phyloP scores from a whole-genome alignment of 768 basidiomycete species.

The Boletus patriciae region DNA sequence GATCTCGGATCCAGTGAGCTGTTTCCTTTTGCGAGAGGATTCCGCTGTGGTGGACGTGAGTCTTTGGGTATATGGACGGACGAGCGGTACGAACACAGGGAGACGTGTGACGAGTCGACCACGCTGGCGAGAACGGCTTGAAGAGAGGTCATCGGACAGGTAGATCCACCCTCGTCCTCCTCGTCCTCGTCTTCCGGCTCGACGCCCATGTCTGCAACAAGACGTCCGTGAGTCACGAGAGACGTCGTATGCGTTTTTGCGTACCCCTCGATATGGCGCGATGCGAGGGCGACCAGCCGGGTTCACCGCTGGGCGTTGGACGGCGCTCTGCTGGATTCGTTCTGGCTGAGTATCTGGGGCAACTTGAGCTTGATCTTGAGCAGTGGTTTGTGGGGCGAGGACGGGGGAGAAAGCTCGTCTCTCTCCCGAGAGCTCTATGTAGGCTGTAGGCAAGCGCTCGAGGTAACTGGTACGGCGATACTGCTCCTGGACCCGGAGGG shows the following conservation, averaged over 20 bases:
- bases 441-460: too few relatives aligned
- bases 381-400: conserved; percentile 43
- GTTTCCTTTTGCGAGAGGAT: conserved; percentile 46
- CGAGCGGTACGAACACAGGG: conserved; percentile 43
- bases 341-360: conserved; percentile 38
- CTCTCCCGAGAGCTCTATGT: too few relatives aligned
- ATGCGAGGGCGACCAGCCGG: conserved; percentile 25
- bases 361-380: too few relatives aligned
- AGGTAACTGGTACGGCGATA: too few relatives aligned
- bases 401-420: conserved; percentile 36
- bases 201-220: conserved; percentile 36
- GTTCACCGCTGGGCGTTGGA: conserved; percentile 26
- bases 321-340: conserved; percentile 30
- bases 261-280: conserved; percentile 25
- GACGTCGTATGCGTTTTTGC: background rate
- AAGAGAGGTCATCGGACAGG: conserved; percentile 51
- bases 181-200: conserved; percentile 43
- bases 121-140: conserved; percentile 73
- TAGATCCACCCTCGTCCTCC: conserved; percentile 24
- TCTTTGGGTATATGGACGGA: background rate
- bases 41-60: conserved; percentile 1
- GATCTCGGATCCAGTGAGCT: conserved; percentile 68
- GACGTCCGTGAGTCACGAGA: background rate
- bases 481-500: too few relatives aligned
- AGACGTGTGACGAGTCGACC: conserved; percentile 67